A percentile compares a stretch with the other conserved stretches of the same genome.
Evolutionary conservation across 805 yeast genomes (phyloP).

Genomic region (Grigorovia jiainica): DNA sequence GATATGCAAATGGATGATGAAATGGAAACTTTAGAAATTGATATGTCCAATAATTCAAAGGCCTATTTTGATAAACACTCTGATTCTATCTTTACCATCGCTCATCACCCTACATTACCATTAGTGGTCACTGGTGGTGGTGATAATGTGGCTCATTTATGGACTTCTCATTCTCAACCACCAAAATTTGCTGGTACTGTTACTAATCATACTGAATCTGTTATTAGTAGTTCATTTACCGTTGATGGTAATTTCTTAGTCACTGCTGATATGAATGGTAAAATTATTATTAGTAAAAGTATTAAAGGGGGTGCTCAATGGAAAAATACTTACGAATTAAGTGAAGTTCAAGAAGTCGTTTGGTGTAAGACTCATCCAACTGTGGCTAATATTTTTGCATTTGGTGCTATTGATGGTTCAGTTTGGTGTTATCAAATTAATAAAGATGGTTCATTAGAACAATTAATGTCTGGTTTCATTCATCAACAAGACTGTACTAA

Average conservation of each 20-base stretch:
- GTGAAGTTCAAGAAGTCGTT: conserved; percentile 83
- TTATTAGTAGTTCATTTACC: conserved; percentile 75
- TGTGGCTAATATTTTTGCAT: conserved; percentile 67
- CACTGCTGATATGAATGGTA: conserved; percentile 94
- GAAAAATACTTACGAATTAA: conserved; percentile 58
- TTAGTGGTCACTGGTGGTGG: conserved; percentile 92
- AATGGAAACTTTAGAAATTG: conserved; percentile 56
- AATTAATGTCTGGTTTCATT: conserved; percentile 67
- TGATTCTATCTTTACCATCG: conserved; percentile 79
- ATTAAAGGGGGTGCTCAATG: conserved; percentile 75
- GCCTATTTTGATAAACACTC: conserved; percentile 82
- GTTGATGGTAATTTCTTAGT: conserved; percentile 70
- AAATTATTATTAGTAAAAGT: conserved; percentile 61
- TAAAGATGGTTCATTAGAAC: conserved; percentile 46
- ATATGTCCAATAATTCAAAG: conserved; percentile 81
- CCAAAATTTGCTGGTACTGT: conserved; percentile 71
- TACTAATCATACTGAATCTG: conserved; percentile 79
- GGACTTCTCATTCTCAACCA: conserved; percentile 88
- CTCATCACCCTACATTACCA: conserved; percentile 77
- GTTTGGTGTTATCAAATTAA: conserved; percentile 86
- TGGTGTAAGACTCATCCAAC: conserved; percentile 79
- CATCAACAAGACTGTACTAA: conserved; percentile 75
- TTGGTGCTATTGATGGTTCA: conserved; percentile 87
- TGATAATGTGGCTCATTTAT: conserved; percentile 77
- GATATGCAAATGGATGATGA: conserved; percentile 21